Percentiles rank a stretch among this genome's conserved stretches.
Conservation (phyloP, 805 yeast genomes). For the Sugiyamaella smithiae region DNA sequence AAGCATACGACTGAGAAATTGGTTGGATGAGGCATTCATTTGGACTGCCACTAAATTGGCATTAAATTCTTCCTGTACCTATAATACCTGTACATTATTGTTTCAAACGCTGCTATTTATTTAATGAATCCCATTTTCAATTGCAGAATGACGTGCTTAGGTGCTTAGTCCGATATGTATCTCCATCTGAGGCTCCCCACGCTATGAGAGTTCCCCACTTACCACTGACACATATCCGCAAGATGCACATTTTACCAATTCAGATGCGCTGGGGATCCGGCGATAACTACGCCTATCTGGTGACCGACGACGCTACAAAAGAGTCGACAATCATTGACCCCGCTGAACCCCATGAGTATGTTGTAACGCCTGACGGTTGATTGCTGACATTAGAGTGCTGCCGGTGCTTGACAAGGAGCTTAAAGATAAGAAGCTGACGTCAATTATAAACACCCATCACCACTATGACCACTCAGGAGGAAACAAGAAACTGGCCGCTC, state of each 20-base stretch:
- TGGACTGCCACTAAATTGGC: too few relatives aligned
- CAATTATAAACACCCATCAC: constrained; percentile 93
- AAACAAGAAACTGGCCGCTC: constrained; percentile 43
- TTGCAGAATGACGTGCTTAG: too few relatives aligned
- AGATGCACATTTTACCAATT: constrained; percentile 76
- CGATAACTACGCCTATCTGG: constrained; percentile 82
- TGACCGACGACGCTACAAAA: constrained; percentile 63
- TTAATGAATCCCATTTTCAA: too few relatives aligned
- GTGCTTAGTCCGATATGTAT: too few relatives aligned
- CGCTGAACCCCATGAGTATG: constrained; percentile 71
- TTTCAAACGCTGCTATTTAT: too few relatives aligned
- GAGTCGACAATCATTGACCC: constrained; percentile 89
- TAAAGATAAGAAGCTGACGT: constrained; percentile 49
- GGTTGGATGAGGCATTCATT: too few relatives aligned
- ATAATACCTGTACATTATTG: too few relatives aligned
- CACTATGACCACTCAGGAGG: constrained; percentile 96
- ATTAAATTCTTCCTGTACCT: too few relatives aligned
- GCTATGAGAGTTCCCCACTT: too few relatives aligned
- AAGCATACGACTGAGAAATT: too few relatives aligned
- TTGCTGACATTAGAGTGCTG: constrained; percentile 34
- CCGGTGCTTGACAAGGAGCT: constrained; percentile 43
- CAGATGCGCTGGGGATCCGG: constrained; percentile 96
- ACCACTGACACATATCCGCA: too few relatives aligned
- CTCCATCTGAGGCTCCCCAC: too few relatives aligned
- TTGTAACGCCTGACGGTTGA: not conserved